phyloP scores from a whole-genome alignment of 2,329 filamentous ascomycete species.

The Fusarium tupiense region DNA sequence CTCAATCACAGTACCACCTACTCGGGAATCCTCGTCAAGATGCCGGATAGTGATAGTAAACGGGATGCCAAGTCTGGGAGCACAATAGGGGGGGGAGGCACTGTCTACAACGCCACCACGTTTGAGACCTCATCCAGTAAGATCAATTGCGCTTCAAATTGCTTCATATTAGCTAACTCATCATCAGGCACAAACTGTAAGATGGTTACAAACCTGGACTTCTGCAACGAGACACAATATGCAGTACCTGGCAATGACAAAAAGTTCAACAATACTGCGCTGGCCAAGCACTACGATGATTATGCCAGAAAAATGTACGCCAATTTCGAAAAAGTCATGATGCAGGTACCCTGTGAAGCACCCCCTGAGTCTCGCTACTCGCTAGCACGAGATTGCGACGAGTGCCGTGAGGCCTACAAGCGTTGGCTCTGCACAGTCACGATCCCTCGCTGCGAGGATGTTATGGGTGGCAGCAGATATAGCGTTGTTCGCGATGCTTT shows the following conservation, averaged over 20 bases:
- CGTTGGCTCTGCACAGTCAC: conserved; percentile 93
- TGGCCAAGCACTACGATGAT: conserved; percentile 81
- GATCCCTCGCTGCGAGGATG: conserved; percentile 93
- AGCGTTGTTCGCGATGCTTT: conserved; percentile 73
- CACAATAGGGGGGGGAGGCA: conserved; percentile 76
- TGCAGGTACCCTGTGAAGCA: conserved; percentile 87
- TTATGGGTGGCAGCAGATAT: conserved; percentile 61
- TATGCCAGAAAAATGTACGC: conserved; percentile 75
- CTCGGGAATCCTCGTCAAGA: conserved; percentile 74
- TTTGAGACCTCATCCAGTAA: conserved; percentile 83
- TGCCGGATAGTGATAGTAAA: conserved; percentile 59
- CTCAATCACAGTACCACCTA: conserved; percentile 80
- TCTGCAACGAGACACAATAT: conserved; percentile 90
- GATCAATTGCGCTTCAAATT: conserved; percentile 35
- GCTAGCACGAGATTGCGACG: conserved; percentile 76
- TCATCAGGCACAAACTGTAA: conserved; percentile 79
- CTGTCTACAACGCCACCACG: conserved; percentile 75
- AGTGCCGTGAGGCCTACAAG: conserved; percentile 87
- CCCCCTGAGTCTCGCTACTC: conserved; percentile 80
- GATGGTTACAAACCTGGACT: conserved; percentile 85
- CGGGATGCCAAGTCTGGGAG: conserved; percentile 44
- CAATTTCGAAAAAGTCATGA: conserved; percentile 83
- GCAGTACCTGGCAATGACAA: conserved; percentile 84
- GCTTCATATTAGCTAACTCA: background rate
- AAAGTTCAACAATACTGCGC: conserved; percentile 67